Evolutionary conservation across 2,329 filamentous ascomycete genomes (phyloP), one percentile per base, ranked within the genome.

Genomic region (Trichoderma polysporum): DNA sequence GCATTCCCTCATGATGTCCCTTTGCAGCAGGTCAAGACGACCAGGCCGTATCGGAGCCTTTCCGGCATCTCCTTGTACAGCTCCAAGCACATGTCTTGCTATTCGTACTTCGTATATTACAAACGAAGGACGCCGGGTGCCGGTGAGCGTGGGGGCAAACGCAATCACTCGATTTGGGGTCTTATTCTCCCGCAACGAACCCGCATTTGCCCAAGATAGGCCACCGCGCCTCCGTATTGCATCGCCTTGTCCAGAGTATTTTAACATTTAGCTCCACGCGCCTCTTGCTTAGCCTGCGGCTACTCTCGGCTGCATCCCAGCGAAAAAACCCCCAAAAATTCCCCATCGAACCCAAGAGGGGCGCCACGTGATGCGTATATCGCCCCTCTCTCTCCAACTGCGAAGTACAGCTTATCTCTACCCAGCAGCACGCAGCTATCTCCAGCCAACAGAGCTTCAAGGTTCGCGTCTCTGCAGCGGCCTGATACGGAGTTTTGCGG

Each of bases 361-460:
- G 61, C 39, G 59, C 72, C 71, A 72, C 72, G 72, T 71, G 73
- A 73, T 68, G 58, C 56, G 39, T 52, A 33, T 60, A 49, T 54
- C 39, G 66, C 72, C 66, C 49, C 31, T 69, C 66, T 60, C 25
- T 7, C 45, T 17, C 27, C 37, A 39, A 33, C 17, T 9, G 2
- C 50, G n/a, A n/a, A n/a, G n/a, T n/a, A n/a, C n/a, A 47, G 45
- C 50, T 56, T 64, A 56, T 64, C 52, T 56, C 31, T n/a, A 33
- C 15, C n/a, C 52, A 22, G 27, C 19, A 17, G 12, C 33, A 17
- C 7, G 17, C n/a, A 15, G 39, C 54, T 41, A 58, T 50, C 29
- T 33, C 22, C 37, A n/a, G n/a, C n/a, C 9, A n/a, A 12, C 13
- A 8, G 10, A 25, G 49, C 65, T 54, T 60, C 17, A 22, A 19